These are phyloP conservation scores for Candida piceae DNA, from an alignment of 805 yeast species.

Conservation along the genomic window DNA sequence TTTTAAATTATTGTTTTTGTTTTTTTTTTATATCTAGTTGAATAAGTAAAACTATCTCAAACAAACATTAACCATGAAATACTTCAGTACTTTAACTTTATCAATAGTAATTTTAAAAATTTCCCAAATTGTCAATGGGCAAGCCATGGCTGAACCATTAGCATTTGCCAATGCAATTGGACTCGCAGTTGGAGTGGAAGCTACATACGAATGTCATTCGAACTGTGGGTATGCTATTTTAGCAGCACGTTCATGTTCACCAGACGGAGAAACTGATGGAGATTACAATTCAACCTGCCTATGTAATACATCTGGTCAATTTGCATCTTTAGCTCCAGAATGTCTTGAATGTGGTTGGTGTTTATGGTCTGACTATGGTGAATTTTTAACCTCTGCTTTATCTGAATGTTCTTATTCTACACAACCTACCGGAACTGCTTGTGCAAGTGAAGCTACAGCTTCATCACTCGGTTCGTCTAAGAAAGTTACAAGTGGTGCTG, in stretches of 20 bases:
- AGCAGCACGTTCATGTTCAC: constrained; percentile 29
- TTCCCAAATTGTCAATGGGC: too few species aligned
- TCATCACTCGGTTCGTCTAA: too few species aligned
- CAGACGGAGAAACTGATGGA: constrained; percentile 18
- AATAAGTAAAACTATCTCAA: too few species aligned
- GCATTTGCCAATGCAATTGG: constrained; percentile 26
- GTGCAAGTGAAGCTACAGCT: constrained; percentile 8
- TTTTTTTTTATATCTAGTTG: too few species aligned
- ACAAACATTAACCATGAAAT: too few species aligned
- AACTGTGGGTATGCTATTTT: constrained; percentile 30
- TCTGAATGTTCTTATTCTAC: constrained; percentile 25
- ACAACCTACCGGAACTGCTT: constrained; percentile 30
- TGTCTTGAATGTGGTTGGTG: constrained; percentile 38
- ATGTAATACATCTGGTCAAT: constrained; percentile 24
- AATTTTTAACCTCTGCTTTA: constrained; percentile 25
- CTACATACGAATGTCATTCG: constrained; percentile 30
- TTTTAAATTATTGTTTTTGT: too few species aligned
- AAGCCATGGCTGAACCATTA: constrained; percentile 20
- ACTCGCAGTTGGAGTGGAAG: constrained; percentile 22
- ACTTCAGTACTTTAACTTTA: too few species aligned
- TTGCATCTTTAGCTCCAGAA: constrained; percentile 20
- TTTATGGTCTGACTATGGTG: constrained; percentile 30
- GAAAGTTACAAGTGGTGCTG: too few species aligned
- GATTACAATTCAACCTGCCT: constrained; percentile 29
- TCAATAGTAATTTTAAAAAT: too few species aligned